phyloP scores from a whole-genome alignment of 805 yeast species.

The Sungouiella thailandica region DNA sequence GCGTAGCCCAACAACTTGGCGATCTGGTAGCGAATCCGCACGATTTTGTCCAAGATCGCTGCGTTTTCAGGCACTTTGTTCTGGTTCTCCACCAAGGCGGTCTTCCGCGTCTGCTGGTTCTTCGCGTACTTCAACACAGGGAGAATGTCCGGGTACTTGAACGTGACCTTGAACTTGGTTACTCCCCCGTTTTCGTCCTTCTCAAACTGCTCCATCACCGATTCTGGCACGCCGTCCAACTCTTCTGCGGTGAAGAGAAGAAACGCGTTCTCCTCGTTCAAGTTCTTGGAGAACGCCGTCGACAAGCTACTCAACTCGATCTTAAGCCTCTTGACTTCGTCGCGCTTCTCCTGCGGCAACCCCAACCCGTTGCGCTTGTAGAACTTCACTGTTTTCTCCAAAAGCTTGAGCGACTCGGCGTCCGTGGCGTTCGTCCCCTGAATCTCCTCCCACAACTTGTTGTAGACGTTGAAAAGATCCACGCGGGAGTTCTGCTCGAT shows the following conservation, averaged over 20 bases:
- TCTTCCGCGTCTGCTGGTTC: slow-evolving; percentile 57
- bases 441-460: slow-evolving; percentile 41
- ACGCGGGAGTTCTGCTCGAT: slow-evolving; percentile 63
- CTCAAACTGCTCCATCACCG: slow-evolving; percentile 55
- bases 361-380: slow-evolving; percentile 69
- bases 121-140: slow-evolving; percentile 76
- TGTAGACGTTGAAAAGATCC: slow-evolving; percentile 59
- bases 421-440: slow-evolving; percentile 29
- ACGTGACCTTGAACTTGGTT: slow-evolving; percentile 56
- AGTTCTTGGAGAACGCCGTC: slow-evolving; percentile 56
- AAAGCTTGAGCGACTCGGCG: slow-evolving; percentile 51
- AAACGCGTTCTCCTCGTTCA: slow-evolving; percentile 66
- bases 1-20: slow-evolving; percentile 64
- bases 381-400: slow-evolving; percentile 52
- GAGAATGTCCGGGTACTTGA: slow-evolving; percentile 73
- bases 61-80: slow-evolving; percentile 60
- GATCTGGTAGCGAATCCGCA: slow-evolving; percentile 55
- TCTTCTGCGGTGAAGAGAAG: slow-evolving; percentile 58
- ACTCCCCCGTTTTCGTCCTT: slow-evolving; percentile 38
- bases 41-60: slow-evolving; percentile 52
- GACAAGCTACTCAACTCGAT: slow-evolving; percentile 55
- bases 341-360: slow-evolving; percentile 49
- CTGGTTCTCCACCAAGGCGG: slow-evolving; percentile 63
- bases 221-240: slow-evolving; percentile 69
- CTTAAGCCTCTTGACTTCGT: slow-evolving; percentile 52